Percentiles rank a stretch among this genome's conserved stretches.
Conservation (phyloP, 257 asterid species). For the Lycium barbarum region DNA sequence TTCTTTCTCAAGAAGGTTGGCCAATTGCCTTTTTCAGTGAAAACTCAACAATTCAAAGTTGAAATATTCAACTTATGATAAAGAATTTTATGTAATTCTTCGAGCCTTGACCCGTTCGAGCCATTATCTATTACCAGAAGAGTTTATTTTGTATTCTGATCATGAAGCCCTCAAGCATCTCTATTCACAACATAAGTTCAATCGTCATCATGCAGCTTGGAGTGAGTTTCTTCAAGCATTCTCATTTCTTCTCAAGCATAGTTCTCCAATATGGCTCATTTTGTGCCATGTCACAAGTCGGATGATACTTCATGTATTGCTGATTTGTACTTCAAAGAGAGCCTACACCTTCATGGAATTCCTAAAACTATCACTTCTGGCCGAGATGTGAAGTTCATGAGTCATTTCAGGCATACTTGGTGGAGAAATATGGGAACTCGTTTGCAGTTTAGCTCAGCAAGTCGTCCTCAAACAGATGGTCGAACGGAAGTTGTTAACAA, state of each 20-base stretch:
- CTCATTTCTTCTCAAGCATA: no score
- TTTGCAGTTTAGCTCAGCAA: background rate
- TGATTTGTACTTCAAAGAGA: background rate
- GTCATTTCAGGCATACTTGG: background rate
- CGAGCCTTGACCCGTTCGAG: background rate
- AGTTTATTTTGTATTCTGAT: background rate
- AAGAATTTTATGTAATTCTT: no score
- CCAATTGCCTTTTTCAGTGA: no score
- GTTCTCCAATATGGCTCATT: slow-evolving; percentile 15
- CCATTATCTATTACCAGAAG: background rate
- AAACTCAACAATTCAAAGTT: no score
- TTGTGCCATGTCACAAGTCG: background rate
- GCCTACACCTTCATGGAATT: background rate
- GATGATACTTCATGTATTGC: background rate
- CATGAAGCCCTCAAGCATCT: background rate
- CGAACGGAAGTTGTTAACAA: background rate
- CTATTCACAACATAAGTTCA: background rate
- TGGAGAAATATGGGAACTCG: background rate
- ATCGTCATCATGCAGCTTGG: no score
- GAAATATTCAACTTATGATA: no score
- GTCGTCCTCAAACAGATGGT: background rate
- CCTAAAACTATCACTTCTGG: background rate
- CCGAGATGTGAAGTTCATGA: background rate
- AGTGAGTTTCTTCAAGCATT: no score
- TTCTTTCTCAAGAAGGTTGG: no score